phyloP scores from a whole-genome alignment of 2,329 filamentous ascomycete species.

The Stemphylium beticola region DNA sequence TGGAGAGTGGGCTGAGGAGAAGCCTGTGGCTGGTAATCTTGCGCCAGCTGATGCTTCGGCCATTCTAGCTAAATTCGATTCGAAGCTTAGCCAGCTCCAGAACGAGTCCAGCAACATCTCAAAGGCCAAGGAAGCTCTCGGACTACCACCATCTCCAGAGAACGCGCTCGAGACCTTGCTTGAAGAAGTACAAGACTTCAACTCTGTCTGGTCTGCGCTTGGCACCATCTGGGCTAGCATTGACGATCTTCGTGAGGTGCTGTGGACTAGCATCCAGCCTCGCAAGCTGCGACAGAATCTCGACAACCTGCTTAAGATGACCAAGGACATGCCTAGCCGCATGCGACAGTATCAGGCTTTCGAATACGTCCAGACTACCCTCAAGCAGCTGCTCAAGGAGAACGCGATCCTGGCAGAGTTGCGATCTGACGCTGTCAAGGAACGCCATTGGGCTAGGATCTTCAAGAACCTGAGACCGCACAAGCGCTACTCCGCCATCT shows the following conservation, averaged over 20 bases:
- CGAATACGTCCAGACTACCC: slow-evolving; percentile 92
- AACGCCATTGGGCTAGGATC: slow-evolving; percentile 96
- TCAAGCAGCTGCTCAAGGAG: slow-evolving; percentile 88
- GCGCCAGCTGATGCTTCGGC: slow-evolving; percentile 86
- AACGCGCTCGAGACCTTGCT: slow-evolving; percentile 83
- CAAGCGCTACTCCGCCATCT: slow-evolving; percentile 90
- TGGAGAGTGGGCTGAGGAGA: slow-evolving; percentile 91
- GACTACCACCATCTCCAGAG: slow-evolving; percentile 80
- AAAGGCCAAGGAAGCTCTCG: slow-evolving; percentile 95
- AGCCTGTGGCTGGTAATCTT: slow-evolving; percentile 93
- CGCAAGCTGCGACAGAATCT: slow-evolving; percentile 89
- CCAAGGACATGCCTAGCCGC: slow-evolving; percentile 97
- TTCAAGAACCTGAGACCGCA: slow-evolving; percentile 94
- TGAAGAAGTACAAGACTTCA: slow-evolving; percentile 98
- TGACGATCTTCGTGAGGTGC: slow-evolving; percentile 87
- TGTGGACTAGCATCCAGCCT: slow-evolving; percentile 96
- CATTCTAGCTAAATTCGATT: slow-evolving; percentile 82
- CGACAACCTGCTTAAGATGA: slow-evolving; percentile 94
- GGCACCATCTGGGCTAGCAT: slow-evolving; percentile 97
- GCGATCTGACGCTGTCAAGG: slow-evolving; percentile 94
- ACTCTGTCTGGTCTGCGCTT: slow-evolving; percentile 95
- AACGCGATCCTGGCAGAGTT: slow-evolving; percentile 87
- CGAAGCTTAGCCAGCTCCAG: slow-evolving; percentile 81
- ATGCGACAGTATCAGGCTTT: slow-evolving; percentile 99
- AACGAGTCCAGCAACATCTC: slow-evolving; percentile 91